Conservation (phyloP, 2,329 filamentous ascomycete species). For the Phialophora tarda region DNA sequence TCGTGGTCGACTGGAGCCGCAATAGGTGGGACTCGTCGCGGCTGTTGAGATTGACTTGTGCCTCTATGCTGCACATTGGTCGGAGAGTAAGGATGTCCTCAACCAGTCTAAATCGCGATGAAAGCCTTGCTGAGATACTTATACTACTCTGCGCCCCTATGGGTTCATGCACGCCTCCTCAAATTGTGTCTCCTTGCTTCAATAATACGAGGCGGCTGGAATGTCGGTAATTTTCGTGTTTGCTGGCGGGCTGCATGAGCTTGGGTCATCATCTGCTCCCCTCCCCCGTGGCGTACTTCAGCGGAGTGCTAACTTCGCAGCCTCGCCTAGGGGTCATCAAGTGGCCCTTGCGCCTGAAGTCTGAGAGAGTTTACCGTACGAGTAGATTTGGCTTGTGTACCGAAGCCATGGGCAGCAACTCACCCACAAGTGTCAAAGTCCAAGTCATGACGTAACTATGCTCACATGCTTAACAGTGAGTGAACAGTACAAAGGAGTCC, state of each 20-base stretch:
- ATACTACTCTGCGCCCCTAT: conserved; percentile 11
- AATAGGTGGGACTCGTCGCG: conserved; percentile 26
- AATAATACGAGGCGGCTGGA: conserved; percentile 8
- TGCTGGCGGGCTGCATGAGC: conserved; percentile 2
- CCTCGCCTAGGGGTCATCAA: neutral
- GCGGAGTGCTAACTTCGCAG: neutral
- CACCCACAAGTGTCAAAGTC: neutral
- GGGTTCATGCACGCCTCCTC: conserved; percentile 22
- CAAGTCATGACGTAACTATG: conserved; percentile 30
- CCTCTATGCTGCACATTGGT: conserved; percentile 27
- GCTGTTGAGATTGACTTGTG: conserved; percentile 32
- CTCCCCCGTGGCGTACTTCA: neutral
- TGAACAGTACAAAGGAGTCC: neutral
- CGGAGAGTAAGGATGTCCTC: conserved; percentile 1
- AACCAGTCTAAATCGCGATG: conserved; percentile 25
- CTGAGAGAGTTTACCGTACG: neutral
- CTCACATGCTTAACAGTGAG: too few relatives aligned
- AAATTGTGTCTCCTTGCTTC: conserved; percentile 23
- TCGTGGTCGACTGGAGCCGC: conserved; percentile 6
- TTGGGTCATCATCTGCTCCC: conserved; percentile 2
- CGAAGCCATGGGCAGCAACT: neutral
- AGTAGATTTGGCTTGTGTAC: neutral
- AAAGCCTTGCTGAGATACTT: conserved; percentile 8
- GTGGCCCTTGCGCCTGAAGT: conserved; percentile 2
- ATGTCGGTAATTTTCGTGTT: conserved; percentile 7